Percentiles rank a stretch among this genome's conserved stretches.
Conservation (phyloP, 1,284 basidiomycete species). For the Malassezia nana region DNA sequence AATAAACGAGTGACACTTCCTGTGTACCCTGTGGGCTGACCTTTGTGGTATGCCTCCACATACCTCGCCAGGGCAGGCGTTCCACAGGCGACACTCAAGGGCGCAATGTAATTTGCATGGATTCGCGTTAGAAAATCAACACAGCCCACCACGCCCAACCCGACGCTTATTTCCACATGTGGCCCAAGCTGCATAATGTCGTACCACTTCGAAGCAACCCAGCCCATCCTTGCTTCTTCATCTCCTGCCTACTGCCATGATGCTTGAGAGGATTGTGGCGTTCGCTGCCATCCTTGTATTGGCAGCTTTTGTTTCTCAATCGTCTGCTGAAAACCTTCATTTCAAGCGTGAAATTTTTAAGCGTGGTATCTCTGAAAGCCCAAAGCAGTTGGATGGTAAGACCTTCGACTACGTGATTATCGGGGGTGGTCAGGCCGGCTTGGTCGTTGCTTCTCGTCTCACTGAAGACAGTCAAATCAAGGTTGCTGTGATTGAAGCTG, state of each 20-base stretch:
- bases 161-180: not conserved
- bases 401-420: slow-evolving; percentile 48
- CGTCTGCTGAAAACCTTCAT: not conserved
- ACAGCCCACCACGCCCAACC: not conserved
- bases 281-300: not conserved
- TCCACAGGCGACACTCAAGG: not conserved
- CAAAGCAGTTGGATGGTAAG: slow-evolving; percentile 16
- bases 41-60: not conserved
- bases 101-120: not conserved
- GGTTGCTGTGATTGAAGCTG: slow-evolving; percentile 53
- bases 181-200: not conserved
- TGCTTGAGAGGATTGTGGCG: not conserved
- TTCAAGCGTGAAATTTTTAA: not conserved
- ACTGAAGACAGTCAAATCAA: slow-evolving; percentile 29
- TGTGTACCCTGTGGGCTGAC: too few relatives aligned
- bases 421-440: slow-evolving; percentile 56
- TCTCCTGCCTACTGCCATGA: not conserved
- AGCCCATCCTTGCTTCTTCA: not conserved
- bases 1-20: not conserved
- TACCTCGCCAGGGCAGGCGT: not conserved
- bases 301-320: not conserved
- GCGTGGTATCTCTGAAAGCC: not conserved
- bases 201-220: not conserved
- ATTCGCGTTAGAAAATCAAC: not conserved
- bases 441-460: slow-evolving; percentile 33